These are phyloP conservation scores for Gynostemma pentaphyllum DNA, from an alignment of 306 rosid genomes.

Conservation along the genomic window DNA sequence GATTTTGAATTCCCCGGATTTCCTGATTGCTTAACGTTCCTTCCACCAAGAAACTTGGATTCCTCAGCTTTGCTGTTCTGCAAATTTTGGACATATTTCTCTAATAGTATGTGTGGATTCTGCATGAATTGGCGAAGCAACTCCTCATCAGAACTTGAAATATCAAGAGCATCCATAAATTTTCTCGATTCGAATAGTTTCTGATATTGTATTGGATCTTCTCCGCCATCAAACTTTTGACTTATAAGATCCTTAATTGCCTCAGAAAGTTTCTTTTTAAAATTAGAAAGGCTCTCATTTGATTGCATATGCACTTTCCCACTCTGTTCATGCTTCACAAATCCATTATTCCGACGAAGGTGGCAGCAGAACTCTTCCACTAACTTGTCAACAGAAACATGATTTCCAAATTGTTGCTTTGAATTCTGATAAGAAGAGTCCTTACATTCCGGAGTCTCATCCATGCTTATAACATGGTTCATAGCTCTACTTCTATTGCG, in stretches of 20 bases:
- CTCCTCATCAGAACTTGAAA: constrained; percentile 65
- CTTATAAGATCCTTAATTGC: constrained; percentile 48
- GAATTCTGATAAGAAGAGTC: too few relatives aligned
- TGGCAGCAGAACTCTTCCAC: constrained; percentile 50
- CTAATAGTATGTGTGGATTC: constrained; percentile 52
- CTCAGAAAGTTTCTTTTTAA: constrained; percentile 35
- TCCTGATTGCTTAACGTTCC: constrained; percentile 18
- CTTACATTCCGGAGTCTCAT: constrained; percentile 13
- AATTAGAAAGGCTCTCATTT: constrained; percentile 34
- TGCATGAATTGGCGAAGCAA: constrained; percentile 43
- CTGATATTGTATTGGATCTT: constrained; percentile 49
- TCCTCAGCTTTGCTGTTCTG: constrained; percentile 20
- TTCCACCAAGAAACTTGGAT: not conserved
- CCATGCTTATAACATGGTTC: constrained; percentile 35
- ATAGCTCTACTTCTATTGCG: constrained; percentile 40
- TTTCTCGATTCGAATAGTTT: constrained; percentile 40
- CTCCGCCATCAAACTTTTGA: constrained; percentile 42
- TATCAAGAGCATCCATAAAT: constrained; percentile 45
- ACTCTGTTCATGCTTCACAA: constrained; percentile 25
- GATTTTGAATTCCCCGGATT: constrained; percentile 20
- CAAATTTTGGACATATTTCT: constrained; percentile 47
- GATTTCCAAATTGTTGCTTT: constrained; percentile 32
- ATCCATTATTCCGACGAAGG: constrained; percentile 23
- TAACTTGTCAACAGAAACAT: constrained; percentile 41
- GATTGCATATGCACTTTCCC: constrained; percentile 25